Evolutionary conservation across 2,329 filamentous ascomycete species (phyloP).

Genomic region (Botrytis sinoallii): DNA sequence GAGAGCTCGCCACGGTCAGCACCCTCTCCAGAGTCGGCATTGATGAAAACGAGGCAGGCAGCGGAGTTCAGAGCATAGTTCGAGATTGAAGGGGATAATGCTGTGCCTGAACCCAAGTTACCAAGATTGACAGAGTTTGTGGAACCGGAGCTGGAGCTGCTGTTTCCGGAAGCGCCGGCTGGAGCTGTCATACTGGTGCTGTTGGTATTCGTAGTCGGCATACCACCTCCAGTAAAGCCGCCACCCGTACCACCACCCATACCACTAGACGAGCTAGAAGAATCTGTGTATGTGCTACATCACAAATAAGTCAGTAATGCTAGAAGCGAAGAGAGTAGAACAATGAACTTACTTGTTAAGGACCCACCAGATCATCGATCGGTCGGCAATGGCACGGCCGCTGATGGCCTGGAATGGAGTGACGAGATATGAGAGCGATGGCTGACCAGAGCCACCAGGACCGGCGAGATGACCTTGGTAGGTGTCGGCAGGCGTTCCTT

Average conservation of each 20-base stretch:
- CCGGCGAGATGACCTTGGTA: no score
- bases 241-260: no score
- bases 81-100: not conserved
- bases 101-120: not conserved
- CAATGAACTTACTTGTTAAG: not conserved
- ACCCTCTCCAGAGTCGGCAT: not conserved
- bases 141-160: not conserved
- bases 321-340: not conserved
- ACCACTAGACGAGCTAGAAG: not conserved
- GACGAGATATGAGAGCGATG: no score
- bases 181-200: no score
- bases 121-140: not conserved
- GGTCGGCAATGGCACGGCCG: no score
- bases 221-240: no score
- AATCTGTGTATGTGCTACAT: not conserved
- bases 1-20: not conserved
- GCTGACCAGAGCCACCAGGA: no score
- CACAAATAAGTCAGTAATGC: not conserved
- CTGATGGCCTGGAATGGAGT: no score
- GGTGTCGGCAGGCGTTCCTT: no score
- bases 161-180: no score
- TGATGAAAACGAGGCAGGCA: not conserved
- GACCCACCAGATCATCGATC: not conserved
- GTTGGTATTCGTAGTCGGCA: no score
- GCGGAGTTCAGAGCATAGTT: not conserved